Conservation (phyloP, 2,329 filamentous ascomycete genomes). For the Ramularia collo-cygni region DNA sequence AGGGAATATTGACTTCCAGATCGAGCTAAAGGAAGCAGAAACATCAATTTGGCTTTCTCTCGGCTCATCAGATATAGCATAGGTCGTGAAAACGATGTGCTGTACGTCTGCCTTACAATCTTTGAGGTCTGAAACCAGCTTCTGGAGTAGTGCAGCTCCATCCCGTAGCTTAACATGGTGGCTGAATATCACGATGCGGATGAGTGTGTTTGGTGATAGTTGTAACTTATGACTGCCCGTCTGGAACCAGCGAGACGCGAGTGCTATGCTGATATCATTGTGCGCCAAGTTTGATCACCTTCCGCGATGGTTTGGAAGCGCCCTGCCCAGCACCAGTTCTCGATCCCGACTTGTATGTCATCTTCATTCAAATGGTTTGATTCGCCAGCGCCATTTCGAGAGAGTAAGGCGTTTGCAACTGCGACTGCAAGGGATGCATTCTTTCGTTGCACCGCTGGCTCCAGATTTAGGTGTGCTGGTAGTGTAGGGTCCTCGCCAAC, state of each 20-base stretch:
- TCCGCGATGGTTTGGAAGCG: conserved; percentile 18
- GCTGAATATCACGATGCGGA: conserved; percentile 18
- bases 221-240: neutral
- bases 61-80: conserved; percentile 10
- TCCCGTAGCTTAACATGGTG: conserved; percentile 23
- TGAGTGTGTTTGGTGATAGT: no score
- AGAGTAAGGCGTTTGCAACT: conserved; percentile 15
- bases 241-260: conserved; percentile 36
- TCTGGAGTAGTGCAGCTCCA: conserved; percentile 11
- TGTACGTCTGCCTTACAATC: conserved; percentile 7
- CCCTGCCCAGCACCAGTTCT: conserved; percentile 19
- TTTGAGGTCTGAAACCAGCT: conserved; percentile 12
- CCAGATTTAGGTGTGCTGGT: conserved; percentile 47
- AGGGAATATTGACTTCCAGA: conserved; percentile 3
- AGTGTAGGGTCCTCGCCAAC: conserved; percentile 43
- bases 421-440: conserved; percentile 56
- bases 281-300: conserved; percentile 33
- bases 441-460: conserved; percentile 53
- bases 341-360: conserved; percentile 11
- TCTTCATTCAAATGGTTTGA: conserved; percentile 3
- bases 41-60: neutral
- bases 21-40: conserved; percentile 3
- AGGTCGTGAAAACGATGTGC: conserved; percentile 23
- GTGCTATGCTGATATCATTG: conserved; percentile 35
- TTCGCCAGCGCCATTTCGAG: neutral